Evolutionary conservation across 2,329 filamentous ascomycete species (phyloP).

Genomic region (Colletotrichum aenigma): DNA sequence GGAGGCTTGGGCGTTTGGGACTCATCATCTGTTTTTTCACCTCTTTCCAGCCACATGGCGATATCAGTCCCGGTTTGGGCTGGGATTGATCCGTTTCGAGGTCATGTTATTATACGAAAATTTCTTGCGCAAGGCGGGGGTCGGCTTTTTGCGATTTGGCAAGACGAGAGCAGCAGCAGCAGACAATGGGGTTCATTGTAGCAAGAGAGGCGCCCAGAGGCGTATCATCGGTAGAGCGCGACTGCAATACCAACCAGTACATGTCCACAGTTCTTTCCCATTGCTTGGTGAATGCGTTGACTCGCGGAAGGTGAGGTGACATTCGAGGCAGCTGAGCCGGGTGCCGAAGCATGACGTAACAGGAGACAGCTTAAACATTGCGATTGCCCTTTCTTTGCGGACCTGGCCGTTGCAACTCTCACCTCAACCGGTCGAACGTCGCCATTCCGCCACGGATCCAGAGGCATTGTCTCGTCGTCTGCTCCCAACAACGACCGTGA

Average conservation of each 20-base stretch:
- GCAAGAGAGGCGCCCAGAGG: not conserved
- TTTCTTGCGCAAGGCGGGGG: not conserved
- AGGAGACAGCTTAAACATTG: not conserved
- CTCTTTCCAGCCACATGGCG: not conserved
- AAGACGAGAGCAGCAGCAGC: not conserved
- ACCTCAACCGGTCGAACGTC: not conserved
- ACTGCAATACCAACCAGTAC: not conserved
- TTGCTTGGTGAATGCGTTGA: not conserved
- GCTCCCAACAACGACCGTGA: not conserved
- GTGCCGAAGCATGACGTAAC: conserved; percentile 8
- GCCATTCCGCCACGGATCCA: not conserved
- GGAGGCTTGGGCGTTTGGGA: conserved; percentile 12
- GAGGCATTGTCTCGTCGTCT: not conserved
- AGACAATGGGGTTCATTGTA: not conserved
- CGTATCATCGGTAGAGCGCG: not conserved
- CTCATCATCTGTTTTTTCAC: not conserved
- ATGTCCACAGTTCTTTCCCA: not conserved
- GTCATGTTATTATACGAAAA: not conserved
- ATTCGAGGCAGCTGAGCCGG: not conserved
- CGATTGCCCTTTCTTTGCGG: not conserved
- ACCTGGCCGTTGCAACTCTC: not conserved
- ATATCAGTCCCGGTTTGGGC: not conserved
- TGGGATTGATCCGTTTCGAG: not conserved
- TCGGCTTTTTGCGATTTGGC: not conserved
- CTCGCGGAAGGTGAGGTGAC: not conserved